Evolutionary conservation across 2,329 filamentous ascomycete genomes (phyloP), one percentile per base, ranked within the genome.

Genomic region (Beauveria rudraprayagi): DNA sequence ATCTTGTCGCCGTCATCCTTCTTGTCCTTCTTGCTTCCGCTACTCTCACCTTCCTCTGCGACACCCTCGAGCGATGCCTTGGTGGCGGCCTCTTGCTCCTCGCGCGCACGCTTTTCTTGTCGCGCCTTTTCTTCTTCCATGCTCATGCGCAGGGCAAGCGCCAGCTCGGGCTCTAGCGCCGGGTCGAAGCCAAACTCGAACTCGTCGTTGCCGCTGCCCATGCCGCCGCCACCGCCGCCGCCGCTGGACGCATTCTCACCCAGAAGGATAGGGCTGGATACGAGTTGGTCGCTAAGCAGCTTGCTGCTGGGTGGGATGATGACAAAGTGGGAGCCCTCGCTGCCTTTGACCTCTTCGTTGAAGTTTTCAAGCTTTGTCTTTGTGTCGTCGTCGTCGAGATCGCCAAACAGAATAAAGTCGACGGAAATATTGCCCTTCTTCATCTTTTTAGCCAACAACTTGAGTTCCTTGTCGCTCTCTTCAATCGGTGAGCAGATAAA

Each of bases 101-200:
- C 85, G 68, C 87, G 86, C 68, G 88, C 90, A 70, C 89, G 86
- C 77, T 91, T 91, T 74, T 96, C 92, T 76, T 95, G 88, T 69
- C 94, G 82, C 64, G 92, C 92, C 79, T 95, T 95, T 77, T 99
- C 94, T 73, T 99, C 94, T 74, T 99, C 94, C 84, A 96, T 91
- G 75, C 91, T 96, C 91, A 99, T 96, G 65, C 94, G 87, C 72
- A 99, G 80, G 57, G 94, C 94, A 67, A 99, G 84, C 24, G 94
- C 94, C 70, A 99, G 79, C 75, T 99, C 94, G 3, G 94, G 94
- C 71, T 99, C 94, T 70, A 92, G 83, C 59, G 88, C 89, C 16
- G 93, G 92, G 74, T 97, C 94, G 66, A 96, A 91, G 65, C 90
- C 91, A 72, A 95, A 95, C 66, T 77, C 76, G 48, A 82, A 86